A percentile compares a stretch with the other conserved stretches of the same genome.
phyloP scores from a whole-genome alignment of 2,329 filamentous ascomycete genomes.

The Pseudogymnoascus sp. region DNA sequence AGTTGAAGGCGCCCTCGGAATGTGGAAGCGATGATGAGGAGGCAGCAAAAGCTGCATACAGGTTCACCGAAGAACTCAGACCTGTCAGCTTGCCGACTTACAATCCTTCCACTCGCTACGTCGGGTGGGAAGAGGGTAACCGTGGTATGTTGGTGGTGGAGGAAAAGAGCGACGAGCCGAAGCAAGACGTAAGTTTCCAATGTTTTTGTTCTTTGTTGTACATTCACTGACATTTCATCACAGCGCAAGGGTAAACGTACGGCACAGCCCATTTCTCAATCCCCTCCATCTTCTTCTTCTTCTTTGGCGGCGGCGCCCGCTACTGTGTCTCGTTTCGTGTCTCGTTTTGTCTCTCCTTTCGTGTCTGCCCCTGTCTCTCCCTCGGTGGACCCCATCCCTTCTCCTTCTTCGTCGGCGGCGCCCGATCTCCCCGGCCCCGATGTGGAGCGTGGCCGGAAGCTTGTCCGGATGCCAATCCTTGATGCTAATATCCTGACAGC shows the following conservation, averaged over 20 bases:
- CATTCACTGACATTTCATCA: background rate
- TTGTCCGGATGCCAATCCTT: background rate
- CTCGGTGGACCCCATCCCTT: background rate
- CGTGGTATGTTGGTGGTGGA: background rate
- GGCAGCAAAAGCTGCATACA: slow-evolving; percentile 6
- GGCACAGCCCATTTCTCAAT: background rate
- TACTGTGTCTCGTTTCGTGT: no score
- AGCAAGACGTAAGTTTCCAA: background rate
- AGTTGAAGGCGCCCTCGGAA: background rate
- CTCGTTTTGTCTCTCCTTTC: background rate
- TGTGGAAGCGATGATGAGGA: slow-evolving; percentile 6
- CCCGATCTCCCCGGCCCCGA: background rate
- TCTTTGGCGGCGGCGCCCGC: background rate
- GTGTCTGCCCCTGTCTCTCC: background rate
- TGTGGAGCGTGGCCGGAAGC: background rate
- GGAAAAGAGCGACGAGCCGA: background rate
- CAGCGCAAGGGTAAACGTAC: slow-evolving; percentile 1
- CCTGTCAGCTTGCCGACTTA: background rate
- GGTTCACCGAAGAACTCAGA: background rate
- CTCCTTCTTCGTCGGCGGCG: background rate
- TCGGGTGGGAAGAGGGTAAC: background rate
- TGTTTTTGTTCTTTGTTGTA: background rate
- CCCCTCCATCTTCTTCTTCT: background rate
- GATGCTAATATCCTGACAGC: background rate
- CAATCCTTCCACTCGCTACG: background rate